Evolutionary conservation across 2,329 filamentous ascomycete species (phyloP).

Genomic region (Paraphaeosphaeria minitans): DNA sequence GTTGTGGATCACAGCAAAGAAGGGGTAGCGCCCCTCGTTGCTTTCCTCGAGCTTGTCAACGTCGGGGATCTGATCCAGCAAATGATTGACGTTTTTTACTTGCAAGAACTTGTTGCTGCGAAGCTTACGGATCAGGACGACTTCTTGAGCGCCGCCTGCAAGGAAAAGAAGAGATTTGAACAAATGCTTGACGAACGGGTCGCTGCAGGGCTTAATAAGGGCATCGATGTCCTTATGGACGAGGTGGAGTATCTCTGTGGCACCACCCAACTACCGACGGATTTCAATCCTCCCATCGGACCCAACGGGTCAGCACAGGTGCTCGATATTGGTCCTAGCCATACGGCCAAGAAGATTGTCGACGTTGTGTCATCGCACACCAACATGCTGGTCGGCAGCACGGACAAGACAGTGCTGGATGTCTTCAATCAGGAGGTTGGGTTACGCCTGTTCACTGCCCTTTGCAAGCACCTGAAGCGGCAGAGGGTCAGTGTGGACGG

Average conservation of each 20-base stretch:
- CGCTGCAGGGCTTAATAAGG: conserved; percentile 93
- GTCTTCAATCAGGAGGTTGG: conserved; percentile 99
- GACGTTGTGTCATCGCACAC: conserved; percentile 88
- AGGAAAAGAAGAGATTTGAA: conserved; percentile 98
- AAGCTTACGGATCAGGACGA: conserved; percentile 90
- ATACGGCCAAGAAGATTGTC: conserved; percentile 79
- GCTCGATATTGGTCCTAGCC: conserved; percentile 72
- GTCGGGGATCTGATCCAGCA: conserved; percentile 97
- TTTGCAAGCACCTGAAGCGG: conserved; percentile 97
- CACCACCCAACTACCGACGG: conserved; percentile 81
- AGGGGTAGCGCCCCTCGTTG: conserved; percentile 88
- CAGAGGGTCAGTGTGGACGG: conserved; percentile 90
- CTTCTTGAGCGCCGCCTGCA: conserved; percentile 86
- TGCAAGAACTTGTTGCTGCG: conserved; percentile 84
- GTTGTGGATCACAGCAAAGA: conserved; percentile 71
- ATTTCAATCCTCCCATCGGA: conserved; percentile 77
- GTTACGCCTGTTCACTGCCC: conserved; percentile 83
- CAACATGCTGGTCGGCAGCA: conserved; percentile 89
- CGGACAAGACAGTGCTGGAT: conserved; percentile 96
- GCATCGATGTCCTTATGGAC: conserved; percentile 97
- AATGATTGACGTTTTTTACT: conserved; percentile 98
- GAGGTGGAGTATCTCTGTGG: conserved; percentile 96
- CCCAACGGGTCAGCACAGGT: conserved; percentile 40
- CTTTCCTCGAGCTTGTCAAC: conserved; percentile 96
- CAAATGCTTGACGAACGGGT: conserved; percentile 98